Percentiles rank a stretch among this genome's conserved stretches.
Conservation (phyloP, 2,329 filamentous ascomycete species). For the Fusarium setosum region DNA sequence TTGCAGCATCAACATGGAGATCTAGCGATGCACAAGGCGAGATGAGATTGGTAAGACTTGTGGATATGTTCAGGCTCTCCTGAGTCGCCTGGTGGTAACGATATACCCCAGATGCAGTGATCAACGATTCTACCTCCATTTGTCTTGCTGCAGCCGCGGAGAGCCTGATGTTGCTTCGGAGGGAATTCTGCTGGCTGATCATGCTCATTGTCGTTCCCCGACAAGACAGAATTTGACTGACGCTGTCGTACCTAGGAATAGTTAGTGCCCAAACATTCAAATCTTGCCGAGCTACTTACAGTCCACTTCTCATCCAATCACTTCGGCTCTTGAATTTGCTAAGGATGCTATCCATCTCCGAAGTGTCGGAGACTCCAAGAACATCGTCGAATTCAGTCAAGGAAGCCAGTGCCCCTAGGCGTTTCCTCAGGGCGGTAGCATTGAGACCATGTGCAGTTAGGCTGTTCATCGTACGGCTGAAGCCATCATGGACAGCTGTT, state of each 20-base stretch:
- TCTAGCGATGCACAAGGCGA: constrained; percentile 75
- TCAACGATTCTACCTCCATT: constrained; percentile 80
- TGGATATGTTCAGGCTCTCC: constrained; percentile 87
- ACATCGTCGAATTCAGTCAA: constrained; percentile 87
- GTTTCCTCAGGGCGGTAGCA: constrained; percentile 63
- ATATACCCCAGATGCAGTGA: constrained; percentile 80
- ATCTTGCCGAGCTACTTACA: constrained; percentile 62
- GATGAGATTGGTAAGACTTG: constrained; percentile 84
- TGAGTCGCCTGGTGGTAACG: constrained; percentile 85
- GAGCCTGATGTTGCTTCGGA: constrained; percentile 71
- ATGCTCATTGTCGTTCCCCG: constrained; percentile 86
- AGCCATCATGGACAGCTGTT: constrained; percentile 70
- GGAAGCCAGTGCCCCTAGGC: constrained; percentile 74
- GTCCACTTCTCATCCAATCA: constrained; percentile 84
- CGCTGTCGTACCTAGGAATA: constrained; percentile 73
- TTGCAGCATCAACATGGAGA: constrained; percentile 79
- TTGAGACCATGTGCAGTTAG: constrained; percentile 62
- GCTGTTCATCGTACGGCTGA: constrained; percentile 69
- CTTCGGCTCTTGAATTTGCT: constrained; percentile 72
- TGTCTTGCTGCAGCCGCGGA: constrained; percentile 73
- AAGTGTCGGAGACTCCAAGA: constrained; percentile 67
- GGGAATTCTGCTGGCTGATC: constrained; percentile 74
- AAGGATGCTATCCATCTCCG: constrained; percentile 72
- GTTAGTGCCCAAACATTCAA: constrained; percentile 12
- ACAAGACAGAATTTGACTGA: constrained; percentile 83